Percentiles rank a stretch among this genome's conserved stretches.
Conservation (phyloP, 257 asterid genomes). For the Nyctanthes arbortristis region DNA sequence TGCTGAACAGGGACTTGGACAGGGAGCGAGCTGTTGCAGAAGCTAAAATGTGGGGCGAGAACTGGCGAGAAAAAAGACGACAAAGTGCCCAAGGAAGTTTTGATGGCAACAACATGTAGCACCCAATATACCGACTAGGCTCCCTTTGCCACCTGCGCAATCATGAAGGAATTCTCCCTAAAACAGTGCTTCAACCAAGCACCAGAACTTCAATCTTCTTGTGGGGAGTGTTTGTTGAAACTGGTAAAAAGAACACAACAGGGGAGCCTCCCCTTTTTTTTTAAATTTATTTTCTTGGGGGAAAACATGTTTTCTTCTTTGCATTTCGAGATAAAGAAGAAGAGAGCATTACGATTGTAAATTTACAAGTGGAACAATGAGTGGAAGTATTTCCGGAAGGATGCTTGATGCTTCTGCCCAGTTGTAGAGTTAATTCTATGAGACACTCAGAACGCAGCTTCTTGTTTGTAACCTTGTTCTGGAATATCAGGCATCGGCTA, state of each 20-base stretch:
- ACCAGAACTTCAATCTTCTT: background rate
- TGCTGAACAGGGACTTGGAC: constrained; percentile 69
- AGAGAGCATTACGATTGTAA: constrained; percentile 7
- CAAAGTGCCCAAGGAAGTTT: constrained; percentile 68
- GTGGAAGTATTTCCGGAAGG: background rate
- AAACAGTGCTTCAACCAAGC: background rate
- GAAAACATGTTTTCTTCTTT: background rate
- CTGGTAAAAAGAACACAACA: background rate
- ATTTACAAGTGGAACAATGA: constrained; percentile 14
- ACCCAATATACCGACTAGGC: background rate
- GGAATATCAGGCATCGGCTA: background rate
- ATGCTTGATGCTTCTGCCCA: constrained; percentile 11
- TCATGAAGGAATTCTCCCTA: background rate
- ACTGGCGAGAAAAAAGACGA: constrained; percentile 81
- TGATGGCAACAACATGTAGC: constrained; percentile 58
- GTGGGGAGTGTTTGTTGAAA: background rate
- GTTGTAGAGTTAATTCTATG: constrained; percentile 2
- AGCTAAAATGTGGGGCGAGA: constrained; percentile 99
- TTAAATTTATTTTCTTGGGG: background rate
- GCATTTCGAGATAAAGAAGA: constrained; percentile 8
- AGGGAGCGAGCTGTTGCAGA: constrained; percentile 97
- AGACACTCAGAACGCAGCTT: background rate
- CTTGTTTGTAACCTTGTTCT: background rate
- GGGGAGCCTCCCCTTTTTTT: background rate
- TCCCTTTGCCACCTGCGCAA: constrained; percentile 19